These are phyloP conservation scores for Streptanthus diversifolius DNA, from an alignment of 345 rosid species.

Conservation along the genomic window DNA sequence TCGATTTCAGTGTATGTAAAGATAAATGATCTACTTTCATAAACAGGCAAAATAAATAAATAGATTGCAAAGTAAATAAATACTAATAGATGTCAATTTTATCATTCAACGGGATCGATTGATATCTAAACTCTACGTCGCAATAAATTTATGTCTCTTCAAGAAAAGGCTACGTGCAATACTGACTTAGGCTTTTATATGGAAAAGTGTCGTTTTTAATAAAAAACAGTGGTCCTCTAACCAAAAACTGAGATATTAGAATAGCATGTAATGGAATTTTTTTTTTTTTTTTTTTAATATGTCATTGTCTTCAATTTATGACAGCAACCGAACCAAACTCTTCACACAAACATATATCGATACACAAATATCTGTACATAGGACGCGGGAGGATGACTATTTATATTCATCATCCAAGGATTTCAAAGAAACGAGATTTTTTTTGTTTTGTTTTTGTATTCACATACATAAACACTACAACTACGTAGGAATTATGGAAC, in stretches of 20 bases:
- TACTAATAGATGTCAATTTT: background rate
- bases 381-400: background rate
- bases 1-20: background rate
- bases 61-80: background rate
- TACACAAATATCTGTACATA: background rate
- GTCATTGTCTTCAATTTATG: conserved; percentile 10
- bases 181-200: background rate
- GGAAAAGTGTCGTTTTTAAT: background rate
- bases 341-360: background rate
- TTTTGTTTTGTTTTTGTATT: background rate
- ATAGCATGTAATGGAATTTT: no score
- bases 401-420: background rate
- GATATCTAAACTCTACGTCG: background rate
- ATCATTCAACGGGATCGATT: background rate
- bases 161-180: background rate
- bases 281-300: no score
- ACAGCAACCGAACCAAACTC: conserved; percentile 6
- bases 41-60: background rate
- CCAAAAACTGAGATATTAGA: background rate
- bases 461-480: background rate
- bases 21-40: background rate
- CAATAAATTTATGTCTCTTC: background rate
- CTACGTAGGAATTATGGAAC: conserved; percentile 14
- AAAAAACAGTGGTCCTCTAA: background rate
- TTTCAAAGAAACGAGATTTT: background rate